Percentiles rank a stretch among this genome's conserved stretches.
Evolutionary conservation across 2,329 filamentous ascomycete species (phyloP).

Genomic region (Zarea fungicola): DNA sequence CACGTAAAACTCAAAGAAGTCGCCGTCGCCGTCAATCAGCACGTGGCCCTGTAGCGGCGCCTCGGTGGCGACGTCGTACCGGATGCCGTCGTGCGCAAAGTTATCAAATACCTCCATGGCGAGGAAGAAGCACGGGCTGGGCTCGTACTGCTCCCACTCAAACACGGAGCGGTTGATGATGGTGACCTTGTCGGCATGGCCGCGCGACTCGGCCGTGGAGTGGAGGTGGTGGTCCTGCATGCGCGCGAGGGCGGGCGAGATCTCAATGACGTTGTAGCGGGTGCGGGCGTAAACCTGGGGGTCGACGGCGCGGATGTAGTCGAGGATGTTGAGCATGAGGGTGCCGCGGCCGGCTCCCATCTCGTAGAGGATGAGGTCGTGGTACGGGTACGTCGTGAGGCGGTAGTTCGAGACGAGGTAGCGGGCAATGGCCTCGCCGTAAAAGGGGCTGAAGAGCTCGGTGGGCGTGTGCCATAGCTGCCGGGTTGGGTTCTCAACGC

Average conservation of each 20-base stretch:
- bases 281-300: constrained; percentile 92
- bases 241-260: constrained; percentile 73
- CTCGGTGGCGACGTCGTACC: constrained; percentile 79
- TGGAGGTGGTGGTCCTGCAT: constrained; percentile 70
- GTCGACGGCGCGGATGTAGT: constrained; percentile 87
- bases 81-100: constrained; percentile 89
- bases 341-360: constrained; percentile 98
- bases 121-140: constrained; percentile 92
- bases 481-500: constrained; percentile 66
- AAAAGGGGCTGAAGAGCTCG: constrained; percentile 92
- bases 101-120: constrained; percentile 99
- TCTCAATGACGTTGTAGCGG: constrained; percentile 93
- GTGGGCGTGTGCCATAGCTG: constrained; percentile 99
- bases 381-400: constrained; percentile 86
- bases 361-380: constrained; percentile 96
- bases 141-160: constrained; percentile 84
- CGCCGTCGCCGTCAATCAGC: constrained; percentile 75
- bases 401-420: constrained; percentile 97
- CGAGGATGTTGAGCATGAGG: constrained; percentile 94
- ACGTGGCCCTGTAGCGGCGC: constrained; percentile 83
- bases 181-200: constrained; percentile 80
- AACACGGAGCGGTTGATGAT: constrained; percentile 95
- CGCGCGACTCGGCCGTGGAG: constrained; percentile 60
- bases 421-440: constrained; percentile 93
- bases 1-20: constrained; percentile 93